Base-by-base conservation (phyloP, 208 protist species). In the Acanthamoeba lenticulata region DNA sequence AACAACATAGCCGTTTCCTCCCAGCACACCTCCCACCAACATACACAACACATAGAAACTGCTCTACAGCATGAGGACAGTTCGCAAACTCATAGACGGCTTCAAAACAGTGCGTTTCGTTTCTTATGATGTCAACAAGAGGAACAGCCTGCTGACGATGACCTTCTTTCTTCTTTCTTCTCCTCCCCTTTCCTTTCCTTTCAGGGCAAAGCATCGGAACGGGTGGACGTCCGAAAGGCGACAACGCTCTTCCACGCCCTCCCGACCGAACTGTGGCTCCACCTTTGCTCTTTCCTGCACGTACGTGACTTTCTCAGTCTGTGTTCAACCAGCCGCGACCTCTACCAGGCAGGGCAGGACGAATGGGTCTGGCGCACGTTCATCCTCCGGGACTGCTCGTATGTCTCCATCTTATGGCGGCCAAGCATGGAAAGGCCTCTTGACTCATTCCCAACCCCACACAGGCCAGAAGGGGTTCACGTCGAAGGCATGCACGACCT, bases 281-380 rank as follows among this genome's bases (percentile, higher is more conserved):
- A 86, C 29, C 77, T 86, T 38, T 86, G 40, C 77, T 86, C 47
- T 3, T 86, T 86, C 11, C 34, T 86, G 21, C 21, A n/a, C 47
- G 77, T 86, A 24, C 34, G 44, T 13, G 77, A 86, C 32, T 86
- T 86, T 29, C 6, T 86, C 27, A 86, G 24, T 21, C 77, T 86
- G 29, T 86, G 77, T 38, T n/a, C 77, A 0, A 86, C 77, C 27
- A 42, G 77, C 47, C 21, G 34, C 27, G 77, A 86, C 44, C 34
- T 86, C 27, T 38, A 21, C 27, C 6, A 29, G 3, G 44, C 77
- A 11, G 77, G 44, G 6, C 24, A 57, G 21, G 77, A 86, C 47
- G 77, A 86, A 38, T 86, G 77, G 77, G 29, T 86, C 13, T 86
- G 77, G 77, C 40, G 47, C 29, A 86, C 21, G 2, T 86, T 86